These are phyloP conservation scores for Exophiala aquamarina DNA, from an alignment of 2,329 filamentous ascomycete species.

Conservation along the genomic window DNA sequence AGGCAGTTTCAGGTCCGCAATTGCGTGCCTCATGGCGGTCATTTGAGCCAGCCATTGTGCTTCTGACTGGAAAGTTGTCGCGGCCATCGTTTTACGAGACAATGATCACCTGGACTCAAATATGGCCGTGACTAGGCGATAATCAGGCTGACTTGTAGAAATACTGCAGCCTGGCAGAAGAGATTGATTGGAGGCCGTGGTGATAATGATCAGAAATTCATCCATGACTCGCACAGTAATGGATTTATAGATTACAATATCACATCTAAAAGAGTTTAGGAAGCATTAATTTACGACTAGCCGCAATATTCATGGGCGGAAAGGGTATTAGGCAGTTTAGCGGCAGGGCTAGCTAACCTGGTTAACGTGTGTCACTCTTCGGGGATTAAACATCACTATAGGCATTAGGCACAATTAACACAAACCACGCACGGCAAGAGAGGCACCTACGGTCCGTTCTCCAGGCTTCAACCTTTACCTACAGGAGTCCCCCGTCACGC, in stretches of 20 bases:
- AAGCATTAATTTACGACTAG: no score
- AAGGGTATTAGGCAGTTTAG: slow-evolving; percentile 10
- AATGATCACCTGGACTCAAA: no score
- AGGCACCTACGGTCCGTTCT: no score
- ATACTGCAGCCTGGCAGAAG: background rate
- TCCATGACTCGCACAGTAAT: slow-evolving; percentile 3
- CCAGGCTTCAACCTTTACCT: background rate
- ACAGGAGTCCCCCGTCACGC: no score
- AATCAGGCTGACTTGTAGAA: background rate
- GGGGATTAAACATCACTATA: background rate
- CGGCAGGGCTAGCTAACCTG: no score
- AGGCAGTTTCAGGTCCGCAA: slow-evolving; percentile 68
- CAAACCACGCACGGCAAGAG: no score
- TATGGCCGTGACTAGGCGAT: no score
- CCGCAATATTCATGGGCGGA: no score
- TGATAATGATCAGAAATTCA: background rate
- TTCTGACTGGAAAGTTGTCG: slow-evolving; percentile 38
- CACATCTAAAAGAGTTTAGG: no score
- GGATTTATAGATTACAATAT: no score
- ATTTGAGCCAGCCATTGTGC: slow-evolving; percentile 83
- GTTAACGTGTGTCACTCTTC: no score
- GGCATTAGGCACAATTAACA: background rate
- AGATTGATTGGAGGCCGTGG: background rate
- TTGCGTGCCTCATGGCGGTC: slow-evolving; percentile 79
- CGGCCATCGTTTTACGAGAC: slow-evolving; percentile 15